Percentiles rank a stretch among this genome's conserved stretches.
phyloP scores from a whole-genome alignment of 2,329 filamentous ascomycete species.

The Colletotrichum tabaci region DNA sequence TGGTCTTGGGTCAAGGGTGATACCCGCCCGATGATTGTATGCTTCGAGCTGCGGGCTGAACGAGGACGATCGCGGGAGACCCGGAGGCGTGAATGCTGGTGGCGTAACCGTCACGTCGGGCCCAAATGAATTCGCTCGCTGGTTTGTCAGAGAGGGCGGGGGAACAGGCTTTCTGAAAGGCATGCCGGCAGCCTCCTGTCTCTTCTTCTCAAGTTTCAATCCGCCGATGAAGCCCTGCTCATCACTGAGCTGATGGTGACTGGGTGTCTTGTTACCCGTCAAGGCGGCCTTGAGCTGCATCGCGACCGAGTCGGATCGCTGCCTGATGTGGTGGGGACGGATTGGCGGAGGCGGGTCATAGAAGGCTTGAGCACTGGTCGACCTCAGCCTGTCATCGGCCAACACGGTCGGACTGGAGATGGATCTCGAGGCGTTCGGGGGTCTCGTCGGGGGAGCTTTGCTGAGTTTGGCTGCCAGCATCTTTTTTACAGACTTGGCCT shows the following conservation, averaged over 20 bases:
- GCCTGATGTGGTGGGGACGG: slow-evolving; percentile 32
- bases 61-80: slow-evolving; percentile 24
- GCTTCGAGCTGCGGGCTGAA: slow-evolving; percentile 13
- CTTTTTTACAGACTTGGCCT: slow-evolving; percentile 55
- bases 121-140: slow-evolving; percentile 36
- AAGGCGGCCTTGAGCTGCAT: slow-evolving; percentile 41
- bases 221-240: slow-evolving; percentile 58
- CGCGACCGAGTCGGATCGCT: slow-evolving; percentile 40
- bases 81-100: slow-evolving; percentile 1
- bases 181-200: slow-evolving; percentile 48
- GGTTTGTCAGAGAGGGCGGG: slow-evolving; percentile 16
- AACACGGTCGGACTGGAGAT: slow-evolving; percentile 32
- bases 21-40: not conserved
- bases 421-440: slow-evolving; percentile 34
- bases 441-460: slow-evolving; percentile 53
- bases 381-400: slow-evolving; percentile 28
- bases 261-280: slow-evolving; percentile 41
- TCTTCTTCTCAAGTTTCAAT: slow-evolving; percentile 58
- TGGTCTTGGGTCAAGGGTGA: not conserved
- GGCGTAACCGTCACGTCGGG: slow-evolving; percentile 33
- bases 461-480: slow-evolving; percentile 53
- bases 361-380: slow-evolving; percentile 31
- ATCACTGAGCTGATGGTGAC: slow-evolving; percentile 9
- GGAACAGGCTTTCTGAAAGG: slow-evolving; percentile 21
- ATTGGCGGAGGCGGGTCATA: slow-evolving; percentile 23